These are phyloP conservation scores for Gaertneriomyces sp. DNA, from an alignment of 192 early-diverging fungal species.

Conservation along the genomic window DNA sequence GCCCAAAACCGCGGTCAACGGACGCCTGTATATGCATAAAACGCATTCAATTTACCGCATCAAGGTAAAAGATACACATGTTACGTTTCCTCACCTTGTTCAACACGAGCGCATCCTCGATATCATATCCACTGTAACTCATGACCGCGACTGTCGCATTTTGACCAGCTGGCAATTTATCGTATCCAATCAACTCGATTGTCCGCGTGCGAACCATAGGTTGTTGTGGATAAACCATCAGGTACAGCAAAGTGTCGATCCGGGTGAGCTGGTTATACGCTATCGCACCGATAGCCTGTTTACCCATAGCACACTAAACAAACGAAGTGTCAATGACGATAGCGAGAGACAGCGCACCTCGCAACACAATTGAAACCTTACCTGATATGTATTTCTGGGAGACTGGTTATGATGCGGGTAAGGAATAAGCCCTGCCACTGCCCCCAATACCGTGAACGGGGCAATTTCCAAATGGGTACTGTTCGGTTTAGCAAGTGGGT, in stretches of 20 bases:
- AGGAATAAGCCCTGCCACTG: slow-evolving; percentile 96
- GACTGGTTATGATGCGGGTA: slow-evolving; percentile 99
- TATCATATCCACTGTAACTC: slow-evolving; percentile 97
- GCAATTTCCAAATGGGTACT: slow-evolving; percentile 96
- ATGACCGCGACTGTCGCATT: slow-evolving; percentile 92
- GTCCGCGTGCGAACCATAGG: slow-evolving; percentile 98
- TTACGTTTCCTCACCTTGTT: slow-evolving; percentile 66
- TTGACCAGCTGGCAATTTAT: slow-evolving; percentile 72
- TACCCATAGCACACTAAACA: slow-evolving; percentile 86
- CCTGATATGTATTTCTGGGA: slow-evolving; percentile 95
- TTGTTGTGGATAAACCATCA: slow-evolving; percentile 95
- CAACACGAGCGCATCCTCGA: slow-evolving; percentile 95
- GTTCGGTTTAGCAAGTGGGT: slow-evolving; percentile 41
- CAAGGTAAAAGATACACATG: neutral
- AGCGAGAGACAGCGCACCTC: neutral
- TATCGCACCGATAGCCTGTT: slow-evolving; percentile 97
- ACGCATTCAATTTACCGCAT: neutral
- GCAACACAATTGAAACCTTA: neutral
- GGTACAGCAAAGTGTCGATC: slow-evolving; percentile 91
- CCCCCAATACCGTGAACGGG: slow-evolving; percentile 91
- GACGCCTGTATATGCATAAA: slow-evolving; percentile 51
- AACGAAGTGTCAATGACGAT: neutral
- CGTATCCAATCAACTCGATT: slow-evolving; percentile 95
- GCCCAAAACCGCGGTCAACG: slow-evolving; percentile 92
- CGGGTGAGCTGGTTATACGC: slow-evolving; percentile 92